Base-by-base conservation (phyloP, 345 rosid genomes). In the Syzygium jambos region DNA sequence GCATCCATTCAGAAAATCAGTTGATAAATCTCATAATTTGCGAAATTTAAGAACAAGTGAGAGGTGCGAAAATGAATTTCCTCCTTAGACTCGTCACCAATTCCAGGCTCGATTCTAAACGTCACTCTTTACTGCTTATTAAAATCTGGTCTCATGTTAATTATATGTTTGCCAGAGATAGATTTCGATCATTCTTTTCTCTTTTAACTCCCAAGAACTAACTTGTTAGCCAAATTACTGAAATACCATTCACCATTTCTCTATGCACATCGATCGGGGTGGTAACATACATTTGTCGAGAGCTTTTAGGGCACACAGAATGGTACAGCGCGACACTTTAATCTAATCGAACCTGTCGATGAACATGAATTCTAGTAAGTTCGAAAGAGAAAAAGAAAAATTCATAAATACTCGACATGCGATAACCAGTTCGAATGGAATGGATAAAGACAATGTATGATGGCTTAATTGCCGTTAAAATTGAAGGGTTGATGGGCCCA, bases 251-350 rank as follows among this genome's bases (percentile, higher is more conserved):
- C 38, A 6, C 46, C 23, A 73, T 34, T 73, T 73, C 0, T 43
- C 2, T 0, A 34, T 34, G 80, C 1, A 22, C 14, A 0, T 0
- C 1, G 4, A 19, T 22, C 9, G 2, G 80, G 49, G 7, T 1
- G 2, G 4, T 9, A 73, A 73, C 14, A 73, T 2, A 19, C 14
- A 34, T 73, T 49, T 13, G 2, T 73, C 9, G 1, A 10, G 49
- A 73, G 80, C 57, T 55, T 55, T 21, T 55, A 55, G 10, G 57
- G 9, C 8, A 21, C 22, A 19, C 57, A 55, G 3, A 55, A 8
- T 55, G 57, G 25, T 55, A 55, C 21, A 55, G 11, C 49, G 5
- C 5, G 25, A 19, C 43, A 30, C 11, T 30, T 65, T 65, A 11
- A 65, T 30, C 22, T 30, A 30, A 4, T 30, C 13, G 41, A 73